Conservation (phyloP, 208 protist genomes). For the Vickermania ingenoplastis region DNA sequence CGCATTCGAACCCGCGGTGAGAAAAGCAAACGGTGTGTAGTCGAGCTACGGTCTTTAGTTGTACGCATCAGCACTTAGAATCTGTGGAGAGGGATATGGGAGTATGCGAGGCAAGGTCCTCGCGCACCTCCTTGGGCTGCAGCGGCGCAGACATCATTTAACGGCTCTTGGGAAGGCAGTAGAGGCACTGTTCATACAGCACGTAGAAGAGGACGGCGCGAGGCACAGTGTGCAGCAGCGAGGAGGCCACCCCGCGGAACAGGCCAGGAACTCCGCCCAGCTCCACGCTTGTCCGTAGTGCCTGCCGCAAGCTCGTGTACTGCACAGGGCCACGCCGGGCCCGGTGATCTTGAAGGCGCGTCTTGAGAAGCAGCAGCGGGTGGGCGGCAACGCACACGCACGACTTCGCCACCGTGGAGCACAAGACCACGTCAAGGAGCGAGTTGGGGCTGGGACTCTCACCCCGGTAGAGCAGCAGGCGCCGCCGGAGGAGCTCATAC, state of each 20-base stretch:
- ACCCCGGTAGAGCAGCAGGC: conserved; percentile 15
- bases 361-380: conserved; percentile 72
- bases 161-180: too few relatives aligned
- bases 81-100: too few relatives aligned
- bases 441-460: conserved; percentile 5
- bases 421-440: conserved; percentile 41
- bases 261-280: conserved; percentile 36
- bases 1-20: too few relatives aligned
- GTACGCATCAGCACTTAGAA: too few relatives aligned
- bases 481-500: conserved; percentile 50
- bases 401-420: conserved; percentile 54
- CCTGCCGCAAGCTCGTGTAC: conserved; percentile 57
- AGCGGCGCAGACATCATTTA: too few relatives aligned
- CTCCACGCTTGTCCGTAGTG: conserved; percentile 26
- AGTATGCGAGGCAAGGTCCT: too few relatives aligned
- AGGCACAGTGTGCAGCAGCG: conserved; percentile 61
- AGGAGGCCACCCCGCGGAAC: conserved; percentile 61
- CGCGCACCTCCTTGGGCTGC: too few relatives aligned
- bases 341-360: conserved; percentile 77
- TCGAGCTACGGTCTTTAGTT: too few relatives aligned
- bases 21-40: too few relatives aligned
- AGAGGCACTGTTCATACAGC: conserved; percentile 79
- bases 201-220: conserved; percentile 63
- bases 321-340: conserved; percentile 41
- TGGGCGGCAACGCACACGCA: conserved; percentile 42